Conservation (phyloP, 495 filamentous ascomycete species). For the Podospora conica region DNA sequence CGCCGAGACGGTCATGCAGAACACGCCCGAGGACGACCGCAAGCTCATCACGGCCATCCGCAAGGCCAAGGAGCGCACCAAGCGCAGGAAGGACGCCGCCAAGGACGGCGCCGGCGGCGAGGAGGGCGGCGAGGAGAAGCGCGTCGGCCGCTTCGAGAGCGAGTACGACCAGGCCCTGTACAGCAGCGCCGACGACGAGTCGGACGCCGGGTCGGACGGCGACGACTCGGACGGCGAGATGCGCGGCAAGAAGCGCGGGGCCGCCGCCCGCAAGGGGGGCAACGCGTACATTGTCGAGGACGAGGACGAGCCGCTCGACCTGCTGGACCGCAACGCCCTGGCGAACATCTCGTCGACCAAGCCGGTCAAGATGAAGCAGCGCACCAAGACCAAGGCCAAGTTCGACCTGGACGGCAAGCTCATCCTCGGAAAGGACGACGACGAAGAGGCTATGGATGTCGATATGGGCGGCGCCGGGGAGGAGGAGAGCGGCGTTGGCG, state of each 20-base stretch:
- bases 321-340: constrained; percentile 79
- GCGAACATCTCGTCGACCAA: constrained; percentile 90
- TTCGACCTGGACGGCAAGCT: constrained; percentile 83
- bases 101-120: constrained; percentile 45
- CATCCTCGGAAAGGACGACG: constrained; percentile 58
- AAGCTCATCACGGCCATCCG: constrained; percentile 91
- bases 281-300: constrained; percentile 86
- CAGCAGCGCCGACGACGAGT: constrained; percentile 54
- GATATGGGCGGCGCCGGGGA: constrained; percentile 44
- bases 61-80: constrained; percentile 81
- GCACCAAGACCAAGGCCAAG: constrained; percentile 58
- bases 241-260: constrained; percentile 43
- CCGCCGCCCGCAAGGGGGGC: constrained; percentile 46
- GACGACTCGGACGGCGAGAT: constrained; percentile 60
- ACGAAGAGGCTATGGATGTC: constrained; percentile 54
- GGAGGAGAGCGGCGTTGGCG: constrained; percentile 65
- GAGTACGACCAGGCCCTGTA: constrained; percentile 95
- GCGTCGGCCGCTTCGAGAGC: constrained; percentile 65
- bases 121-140: constrained; percentile 41
- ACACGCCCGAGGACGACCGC: constrained; percentile 75
- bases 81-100: constrained; percentile 73
- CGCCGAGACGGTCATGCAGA: constrained; percentile 63
- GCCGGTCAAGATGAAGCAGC: constrained; percentile 55
- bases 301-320: constrained; percentile 87
- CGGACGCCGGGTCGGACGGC: constrained; percentile 35